Evolutionary conservation across 257 asterid species (phyloP).

Genomic region (Solanum ossicruentum): DNA sequence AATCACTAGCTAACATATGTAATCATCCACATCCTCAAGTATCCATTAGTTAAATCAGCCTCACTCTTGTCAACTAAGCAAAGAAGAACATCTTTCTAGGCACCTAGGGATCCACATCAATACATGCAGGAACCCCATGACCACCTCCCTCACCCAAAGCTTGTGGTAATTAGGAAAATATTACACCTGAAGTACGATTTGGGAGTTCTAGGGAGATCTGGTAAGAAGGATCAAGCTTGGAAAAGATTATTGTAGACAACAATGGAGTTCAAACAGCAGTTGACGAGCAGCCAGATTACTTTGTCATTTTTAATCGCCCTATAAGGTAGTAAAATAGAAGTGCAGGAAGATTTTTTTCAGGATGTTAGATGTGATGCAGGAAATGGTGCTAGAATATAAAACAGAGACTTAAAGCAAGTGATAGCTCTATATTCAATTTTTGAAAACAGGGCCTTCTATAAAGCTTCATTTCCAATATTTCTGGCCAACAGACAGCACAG

Average conservation of each 20-base stretch:
- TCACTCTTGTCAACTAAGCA: neutral
- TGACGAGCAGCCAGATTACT: neutral
- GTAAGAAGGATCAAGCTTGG: neutral
- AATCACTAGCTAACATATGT: neutral
- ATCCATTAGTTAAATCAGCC: neutral
- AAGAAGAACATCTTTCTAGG: neutral
- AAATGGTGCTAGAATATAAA: neutral
- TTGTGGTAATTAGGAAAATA: neutral
- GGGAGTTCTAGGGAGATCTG: neutral
- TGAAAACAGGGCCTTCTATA: neutral
- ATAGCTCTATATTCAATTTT: neutral
- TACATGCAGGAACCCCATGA: neutral
- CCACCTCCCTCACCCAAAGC: neutral
- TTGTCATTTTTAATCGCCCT: neutral
- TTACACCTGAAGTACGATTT: neutral
- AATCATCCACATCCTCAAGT: neutral
- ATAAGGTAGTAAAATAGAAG: neutral
- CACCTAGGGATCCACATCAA: neutral
- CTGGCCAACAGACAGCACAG: neutral
- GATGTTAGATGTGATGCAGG: neutral
- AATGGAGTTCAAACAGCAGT: neutral
- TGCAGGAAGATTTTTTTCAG: neutral
- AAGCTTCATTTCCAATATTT: neutral
- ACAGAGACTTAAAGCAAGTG: neutral
- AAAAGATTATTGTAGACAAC: neutral